Conservation (phyloP, 345 rosid species). For the Pistacia atlantica region DNA sequence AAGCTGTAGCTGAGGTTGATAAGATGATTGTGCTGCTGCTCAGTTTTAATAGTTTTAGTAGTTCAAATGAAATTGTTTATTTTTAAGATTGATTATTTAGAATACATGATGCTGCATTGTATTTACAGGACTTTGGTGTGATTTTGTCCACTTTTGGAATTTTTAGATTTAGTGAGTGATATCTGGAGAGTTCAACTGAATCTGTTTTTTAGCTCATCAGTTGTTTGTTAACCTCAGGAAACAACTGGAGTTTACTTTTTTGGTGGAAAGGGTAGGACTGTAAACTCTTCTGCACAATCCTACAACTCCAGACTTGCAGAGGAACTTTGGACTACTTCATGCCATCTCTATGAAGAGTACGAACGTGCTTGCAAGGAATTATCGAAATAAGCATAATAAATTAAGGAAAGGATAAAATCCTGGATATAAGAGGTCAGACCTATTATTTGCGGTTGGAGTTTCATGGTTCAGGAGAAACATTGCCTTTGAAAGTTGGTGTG, state of each 20-base stretch:
- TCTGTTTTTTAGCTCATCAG: not conserved
- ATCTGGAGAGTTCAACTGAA: not conserved
- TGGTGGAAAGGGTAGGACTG: conserved; percentile 73
- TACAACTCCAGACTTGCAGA: conserved; percentile 45
- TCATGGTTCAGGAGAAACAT: too few relatives aligned
- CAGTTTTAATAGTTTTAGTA: not conserved
- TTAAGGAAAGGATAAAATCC: not conserved
- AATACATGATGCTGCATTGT: not conserved
- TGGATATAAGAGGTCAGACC: too few relatives aligned
- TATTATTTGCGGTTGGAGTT: too few relatives aligned
- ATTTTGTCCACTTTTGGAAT: not conserved
- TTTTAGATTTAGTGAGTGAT: not conserved
- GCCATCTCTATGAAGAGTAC: conserved; percentile 38
- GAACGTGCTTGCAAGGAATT: conserved; percentile 31
- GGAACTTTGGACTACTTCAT: conserved; percentile 70
- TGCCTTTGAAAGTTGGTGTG: too few relatives aligned
- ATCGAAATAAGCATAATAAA: conserved; percentile 19
- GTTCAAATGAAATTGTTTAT: not conserved
- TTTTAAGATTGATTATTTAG: not conserved
- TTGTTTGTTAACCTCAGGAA: conserved; percentile 47
- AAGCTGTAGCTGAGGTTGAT: not conserved
- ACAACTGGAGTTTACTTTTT: conserved; percentile 72
- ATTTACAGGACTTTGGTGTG: not conserved
- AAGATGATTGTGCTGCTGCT: not conserved
- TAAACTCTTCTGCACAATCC: conserved; percentile 60